A percentile compares a stretch with the other conserved stretches of the same genome.
phyloP scores from a whole-genome alignment of 768 basidiomycete species.

The Amyloporia xantha region DNA sequence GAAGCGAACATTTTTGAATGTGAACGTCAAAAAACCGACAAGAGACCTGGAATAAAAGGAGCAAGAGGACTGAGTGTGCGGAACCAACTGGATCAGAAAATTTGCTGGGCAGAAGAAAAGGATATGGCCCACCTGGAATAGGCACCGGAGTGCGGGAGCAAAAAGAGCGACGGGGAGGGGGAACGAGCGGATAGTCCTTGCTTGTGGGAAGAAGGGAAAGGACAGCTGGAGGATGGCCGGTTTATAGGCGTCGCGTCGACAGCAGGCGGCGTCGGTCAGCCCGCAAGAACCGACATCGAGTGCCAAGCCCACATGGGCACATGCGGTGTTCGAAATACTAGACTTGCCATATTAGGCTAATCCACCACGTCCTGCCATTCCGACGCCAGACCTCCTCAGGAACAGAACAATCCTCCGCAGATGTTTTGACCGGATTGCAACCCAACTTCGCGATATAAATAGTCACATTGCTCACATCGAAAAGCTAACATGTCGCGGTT shows the following conservation, averaged over 20 bases:
- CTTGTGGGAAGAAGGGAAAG: neutral
- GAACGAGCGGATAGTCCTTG: slow-evolving; percentile 4
- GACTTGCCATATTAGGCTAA: slow-evolving; percentile 2
- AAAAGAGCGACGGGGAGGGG: slow-evolving; percentile 9
- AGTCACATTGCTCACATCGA: too few relatives aligned
- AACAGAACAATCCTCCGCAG: too few relatives aligned
- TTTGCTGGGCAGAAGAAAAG: neutral
- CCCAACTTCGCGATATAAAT: too few relatives aligned
- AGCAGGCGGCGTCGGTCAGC: too few relatives aligned
- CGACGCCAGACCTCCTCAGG: too few relatives aligned
- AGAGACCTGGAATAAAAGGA: too few relatives aligned
- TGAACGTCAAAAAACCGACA: neutral
- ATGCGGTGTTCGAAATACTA: slow-evolving; percentile 2
- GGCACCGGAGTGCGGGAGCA: neutral
- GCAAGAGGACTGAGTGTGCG: neutral
- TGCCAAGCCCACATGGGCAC: neutral
- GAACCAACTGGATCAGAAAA: neutral
- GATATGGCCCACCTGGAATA: neutral
- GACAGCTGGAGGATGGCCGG: neutral
- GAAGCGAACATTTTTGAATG: slow-evolving; percentile 21
- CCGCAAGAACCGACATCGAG: neutral
- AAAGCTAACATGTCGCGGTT: too few relatives aligned
- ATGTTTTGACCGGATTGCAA: too few relatives aligned
- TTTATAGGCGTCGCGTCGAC: neutral
- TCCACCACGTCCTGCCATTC: too few relatives aligned